Evolutionary conservation across 805 yeast species (phyloP), one percentile per base, ranked within the genome.

Genomic region (Zygosaccharomyces bisporus): DNA sequence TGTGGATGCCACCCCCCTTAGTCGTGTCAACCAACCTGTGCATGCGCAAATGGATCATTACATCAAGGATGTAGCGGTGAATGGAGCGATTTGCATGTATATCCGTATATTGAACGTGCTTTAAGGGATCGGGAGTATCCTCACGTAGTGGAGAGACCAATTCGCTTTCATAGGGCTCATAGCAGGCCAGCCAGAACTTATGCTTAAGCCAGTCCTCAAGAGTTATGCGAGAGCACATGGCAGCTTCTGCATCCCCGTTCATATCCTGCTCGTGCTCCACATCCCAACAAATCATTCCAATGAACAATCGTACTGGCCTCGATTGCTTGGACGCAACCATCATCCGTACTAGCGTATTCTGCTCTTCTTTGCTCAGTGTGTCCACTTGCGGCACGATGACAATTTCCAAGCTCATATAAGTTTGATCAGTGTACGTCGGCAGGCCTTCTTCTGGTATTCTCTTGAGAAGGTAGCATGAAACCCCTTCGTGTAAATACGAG

Each of bases 1-100:
- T 75, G 6, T 77, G 70, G 1, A 77, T 62, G 0, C 87, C 87
- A 2, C 76, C 74, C 3, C 61, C 66, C 40, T 55, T 59, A 9
- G 58, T 57, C 30, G 54, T 58, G 27, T 66, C 58, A 10, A 78
- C 72, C 51, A 80, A 69, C 39, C 86, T 57, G 53, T 81, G 83
- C 56, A 75, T 69, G 41, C 88, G 65, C 6, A 77, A 47, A 55
- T 73, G 79, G 2, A 81, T 69, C 29, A 78, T 65, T 5, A 82
- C 69, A 57, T 81, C 86, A 46, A 79, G 74, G 50, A 79, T 72
- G 52, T 81, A 81, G 7, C 80, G 66, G 30, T 61, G 60, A n/a
- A 80, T 63, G 36, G 76, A 80, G 1, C 74, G 68, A 3, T 69
- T 64, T 7, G 77, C 55, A n/a, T 47, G 53, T 9, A 77, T 70